Conservation (phyloP, 768 basidiomycete genomes). For the Asterophora parasitica region DNA sequence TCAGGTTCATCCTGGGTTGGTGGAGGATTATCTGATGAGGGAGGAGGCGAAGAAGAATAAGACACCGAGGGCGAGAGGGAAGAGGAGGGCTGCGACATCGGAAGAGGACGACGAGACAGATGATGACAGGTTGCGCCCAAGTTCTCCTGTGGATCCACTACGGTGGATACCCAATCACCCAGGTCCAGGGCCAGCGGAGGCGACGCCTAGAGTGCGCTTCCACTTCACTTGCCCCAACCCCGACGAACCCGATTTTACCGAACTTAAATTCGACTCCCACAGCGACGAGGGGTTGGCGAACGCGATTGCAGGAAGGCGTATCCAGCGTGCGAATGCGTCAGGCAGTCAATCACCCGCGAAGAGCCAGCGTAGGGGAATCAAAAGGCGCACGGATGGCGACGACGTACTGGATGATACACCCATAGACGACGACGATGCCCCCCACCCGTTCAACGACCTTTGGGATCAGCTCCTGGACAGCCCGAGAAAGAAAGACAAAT, state of each 20-base stretch:
- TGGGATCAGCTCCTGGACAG: slow-evolving; percentile 8
- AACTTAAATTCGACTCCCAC: not conserved
- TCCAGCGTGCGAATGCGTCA: too few species aligned
- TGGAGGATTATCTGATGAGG: slow-evolving; percentile 36
- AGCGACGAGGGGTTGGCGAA: not conserved
- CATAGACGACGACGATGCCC: not conserved
- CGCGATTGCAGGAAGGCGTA: not conserved
- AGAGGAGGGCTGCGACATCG: slow-evolving; percentile 3
- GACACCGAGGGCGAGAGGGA: slow-evolving; percentile 8
- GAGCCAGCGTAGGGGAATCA: too few species aligned
- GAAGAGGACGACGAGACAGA: slow-evolving; percentile 2
- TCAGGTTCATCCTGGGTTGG: slow-evolving; percentile 47
- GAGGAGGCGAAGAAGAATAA: slow-evolving; percentile 31
- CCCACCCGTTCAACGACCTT: slow-evolving; percentile 4
- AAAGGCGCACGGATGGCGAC: not conserved
- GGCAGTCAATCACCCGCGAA: too few species aligned
- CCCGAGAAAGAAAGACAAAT: not conserved
- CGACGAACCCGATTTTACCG: slow-evolving; percentile 1
- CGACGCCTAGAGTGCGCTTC: slow-evolving; percentile 8
- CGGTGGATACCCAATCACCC: not conserved
- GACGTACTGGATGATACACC: not conserved
- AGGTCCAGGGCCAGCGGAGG: not conserved
- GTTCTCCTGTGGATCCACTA: not conserved
- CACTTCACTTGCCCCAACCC: slow-evolving; percentile 19
- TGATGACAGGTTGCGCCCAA: not conserved